A percentile compares a stretch with the other conserved stretches of the same genome.
These are phyloP conservation scores for Cystobasidiaceae sp. DNA, from an alignment of 1,284 basidiomycete genomes.

Conservation along the genomic window DNA sequence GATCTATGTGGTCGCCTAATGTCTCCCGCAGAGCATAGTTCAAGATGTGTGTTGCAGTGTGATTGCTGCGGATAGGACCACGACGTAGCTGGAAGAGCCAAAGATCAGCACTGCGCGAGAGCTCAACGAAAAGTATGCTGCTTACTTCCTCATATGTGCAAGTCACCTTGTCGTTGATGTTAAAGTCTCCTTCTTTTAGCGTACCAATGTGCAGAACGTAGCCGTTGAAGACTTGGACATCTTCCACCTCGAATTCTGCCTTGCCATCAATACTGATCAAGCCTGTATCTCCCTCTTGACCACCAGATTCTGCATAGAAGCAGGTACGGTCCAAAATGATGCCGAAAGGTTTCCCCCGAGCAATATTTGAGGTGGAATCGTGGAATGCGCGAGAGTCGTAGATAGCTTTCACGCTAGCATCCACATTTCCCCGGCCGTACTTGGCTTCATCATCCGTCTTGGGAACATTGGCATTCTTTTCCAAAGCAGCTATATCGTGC, in stretches of 20 bases:
- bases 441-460: slow-evolving; percentile 92
- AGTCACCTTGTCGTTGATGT: slow-evolving; percentile 64
- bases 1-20: slow-evolving; percentile 93
- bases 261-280: slow-evolving; percentile 86
- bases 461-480: slow-evolving; percentile 71
- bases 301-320: slow-evolving; percentile 96
- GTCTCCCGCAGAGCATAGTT: slow-evolving; percentile 89
- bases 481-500: slow-evolving; percentile 83
- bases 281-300: slow-evolving; percentile 95
- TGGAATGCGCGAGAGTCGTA: slow-evolving; percentile 78
- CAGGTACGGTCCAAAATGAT: slow-evolving; percentile 88
- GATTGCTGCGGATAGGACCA: slow-evolving; percentile 93
- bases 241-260: slow-evolving; percentile 86
- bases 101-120: not conserved
- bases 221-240: slow-evolving; percentile 81
- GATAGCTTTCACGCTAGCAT: slow-evolving; percentile 73
- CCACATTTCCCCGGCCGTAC: slow-evolving; percentile 75
- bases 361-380: slow-evolving; percentile 60
- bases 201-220: slow-evolving; percentile 85
- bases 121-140: not conserved
- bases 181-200: slow-evolving; percentile 63
- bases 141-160: slow-evolving; percentile 68
- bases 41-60: slow-evolving; percentile 97
- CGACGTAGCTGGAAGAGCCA: slow-evolving; percentile 71
- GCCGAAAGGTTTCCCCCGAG: slow-evolving; percentile 65